Conservation (phyloP, 177 flowering plant genomes). For the Telopea speciosissima region DNA sequence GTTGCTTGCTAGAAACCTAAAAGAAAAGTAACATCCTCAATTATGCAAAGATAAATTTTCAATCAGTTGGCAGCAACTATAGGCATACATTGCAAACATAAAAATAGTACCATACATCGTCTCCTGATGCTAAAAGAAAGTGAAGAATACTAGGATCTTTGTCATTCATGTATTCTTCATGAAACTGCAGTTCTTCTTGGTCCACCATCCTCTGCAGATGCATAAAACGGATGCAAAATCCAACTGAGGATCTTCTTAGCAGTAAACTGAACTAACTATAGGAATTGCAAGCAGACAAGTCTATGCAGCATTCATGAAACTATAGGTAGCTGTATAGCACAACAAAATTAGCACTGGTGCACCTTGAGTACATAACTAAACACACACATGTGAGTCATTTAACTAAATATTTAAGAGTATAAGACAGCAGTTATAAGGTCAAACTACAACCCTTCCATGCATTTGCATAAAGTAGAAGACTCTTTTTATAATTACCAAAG, state of each 20-base stretch:
- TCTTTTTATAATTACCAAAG: too few species aligned
- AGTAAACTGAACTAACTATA: not conserved
- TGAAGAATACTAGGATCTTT: constrained; percentile 97
- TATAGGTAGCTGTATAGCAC: not conserved
- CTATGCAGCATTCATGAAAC: not conserved
- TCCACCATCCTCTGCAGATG: constrained; percentile 82
- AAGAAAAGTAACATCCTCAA: constrained; percentile 14
- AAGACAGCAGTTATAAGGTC: too few species aligned
- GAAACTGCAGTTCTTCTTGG: constrained; percentile 84
- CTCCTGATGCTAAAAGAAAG: constrained; percentile 96
- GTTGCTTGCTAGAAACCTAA: constrained; percentile 97
- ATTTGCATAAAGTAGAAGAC: too few species aligned
- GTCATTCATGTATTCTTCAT: constrained; percentile 93
- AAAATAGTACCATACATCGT: constrained; percentile 54
- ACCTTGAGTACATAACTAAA: not conserved
- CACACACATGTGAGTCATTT: too few species aligned
- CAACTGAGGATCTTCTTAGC: not conserved
- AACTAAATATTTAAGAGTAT: too few species aligned
- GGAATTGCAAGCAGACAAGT: not conserved
- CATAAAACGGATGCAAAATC: not conserved
- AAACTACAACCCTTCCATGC: too few species aligned
- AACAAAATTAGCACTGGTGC: not conserved
- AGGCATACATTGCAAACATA: not conserved
- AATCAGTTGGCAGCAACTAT: not conserved
- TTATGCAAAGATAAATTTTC: not conserved